These are phyloP conservation scores for Starmerella sp. DNA, from an alignment of 805 yeast species.

Conservation along the genomic window DNA sequence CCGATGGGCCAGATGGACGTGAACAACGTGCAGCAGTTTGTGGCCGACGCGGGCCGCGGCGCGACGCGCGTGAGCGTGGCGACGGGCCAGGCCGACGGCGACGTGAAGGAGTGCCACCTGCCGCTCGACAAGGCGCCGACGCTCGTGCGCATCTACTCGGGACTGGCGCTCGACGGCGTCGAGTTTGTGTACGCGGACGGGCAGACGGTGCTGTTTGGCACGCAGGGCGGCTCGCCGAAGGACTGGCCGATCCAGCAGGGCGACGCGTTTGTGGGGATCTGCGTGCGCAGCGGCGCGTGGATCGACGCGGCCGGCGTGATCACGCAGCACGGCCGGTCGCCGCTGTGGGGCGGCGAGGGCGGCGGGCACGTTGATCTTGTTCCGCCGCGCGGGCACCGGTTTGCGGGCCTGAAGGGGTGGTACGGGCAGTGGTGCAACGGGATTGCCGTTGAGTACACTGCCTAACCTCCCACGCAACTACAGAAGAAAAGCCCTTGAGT, in stretches of 20 bases:
- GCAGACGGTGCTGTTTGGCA: constrained; percentile 28
- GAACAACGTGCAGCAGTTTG: constrained; percentile 36
- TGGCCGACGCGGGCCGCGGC: constrained; percentile 6
- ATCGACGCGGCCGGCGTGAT: constrained; percentile 73
- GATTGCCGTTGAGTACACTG: constrained; percentile 50
- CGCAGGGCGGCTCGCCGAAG: constrained; percentile 32
- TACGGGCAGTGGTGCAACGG: constrained; percentile 63
- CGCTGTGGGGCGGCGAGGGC: constrained; percentile 51
- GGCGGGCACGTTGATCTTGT: constrained; percentile 54
- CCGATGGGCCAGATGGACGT: constrained; percentile 42
- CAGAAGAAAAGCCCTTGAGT: too few species aligned
- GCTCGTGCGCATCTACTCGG: constrained; percentile 56
- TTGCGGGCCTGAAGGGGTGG: constrained; percentile 66
- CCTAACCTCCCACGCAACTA: background rate
- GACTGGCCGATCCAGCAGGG: constrained; percentile 44
- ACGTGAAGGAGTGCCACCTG: constrained; percentile 8
- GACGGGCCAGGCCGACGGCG: constrained; percentile 21
- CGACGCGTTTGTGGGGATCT: constrained; percentile 50
- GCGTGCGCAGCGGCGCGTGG: constrained; percentile 74
- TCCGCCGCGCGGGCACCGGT: constrained; percentile 50
- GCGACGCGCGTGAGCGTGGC: constrained; percentile 6
- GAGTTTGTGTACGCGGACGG: constrained; percentile 36
- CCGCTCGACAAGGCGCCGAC: constrained; percentile 15
- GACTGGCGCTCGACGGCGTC: constrained; percentile 73
- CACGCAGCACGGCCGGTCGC: constrained; percentile 36